phyloP scores from a whole-genome alignment of 23 red algal genomes.

The Agarophyton chilense region DNA sequence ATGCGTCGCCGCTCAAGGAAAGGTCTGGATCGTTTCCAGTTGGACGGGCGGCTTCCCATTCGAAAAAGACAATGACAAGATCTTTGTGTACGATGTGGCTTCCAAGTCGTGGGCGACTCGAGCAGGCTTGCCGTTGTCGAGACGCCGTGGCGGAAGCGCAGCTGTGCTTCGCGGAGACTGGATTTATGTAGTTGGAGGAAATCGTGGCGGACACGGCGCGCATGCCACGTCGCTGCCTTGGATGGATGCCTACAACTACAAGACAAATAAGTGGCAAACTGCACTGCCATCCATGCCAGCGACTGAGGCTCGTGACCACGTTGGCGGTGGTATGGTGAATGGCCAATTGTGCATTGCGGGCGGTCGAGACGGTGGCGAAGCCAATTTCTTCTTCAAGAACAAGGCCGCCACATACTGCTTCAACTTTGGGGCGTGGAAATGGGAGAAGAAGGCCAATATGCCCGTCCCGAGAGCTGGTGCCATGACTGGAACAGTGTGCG shows the following conservation, averaged over 20 bases:
- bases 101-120: constrained; percentile 29
- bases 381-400: constrained; percentile 50
- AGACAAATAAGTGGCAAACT: constrained; percentile 6
- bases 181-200: constrained; percentile 68
- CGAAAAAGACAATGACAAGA: constrained; percentile 47
- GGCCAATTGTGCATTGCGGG: constrained; percentile 59
- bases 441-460: constrained; percentile 52
- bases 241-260: constrained; percentile 73
- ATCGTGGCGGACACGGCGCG: constrained; percentile 72
- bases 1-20: constrained; percentile 25
- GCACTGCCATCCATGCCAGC: constrained; percentile 24
- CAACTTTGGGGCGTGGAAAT: constrained; percentile 55
- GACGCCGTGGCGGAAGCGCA: constrained; percentile 47
- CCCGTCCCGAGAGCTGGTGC: constrained; percentile 54
- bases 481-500: constrained; percentile 24
- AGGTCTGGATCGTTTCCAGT: constrained; percentile 53
- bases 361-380: constrained; percentile 62
- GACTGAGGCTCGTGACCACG: constrained; percentile 46
- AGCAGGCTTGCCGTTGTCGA: constrained; percentile 18
- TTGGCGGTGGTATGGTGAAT: constrained; percentile 53
- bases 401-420: constrained; percentile 43
- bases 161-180: constrained; percentile 42
- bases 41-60: constrained; percentile 74
- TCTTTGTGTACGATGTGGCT: constrained; percentile 57
- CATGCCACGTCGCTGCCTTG: constrained; percentile 66